Conservation (phyloP, 1,284 basidiomycete genomes). For the Chalciporus sp. region DNA sequence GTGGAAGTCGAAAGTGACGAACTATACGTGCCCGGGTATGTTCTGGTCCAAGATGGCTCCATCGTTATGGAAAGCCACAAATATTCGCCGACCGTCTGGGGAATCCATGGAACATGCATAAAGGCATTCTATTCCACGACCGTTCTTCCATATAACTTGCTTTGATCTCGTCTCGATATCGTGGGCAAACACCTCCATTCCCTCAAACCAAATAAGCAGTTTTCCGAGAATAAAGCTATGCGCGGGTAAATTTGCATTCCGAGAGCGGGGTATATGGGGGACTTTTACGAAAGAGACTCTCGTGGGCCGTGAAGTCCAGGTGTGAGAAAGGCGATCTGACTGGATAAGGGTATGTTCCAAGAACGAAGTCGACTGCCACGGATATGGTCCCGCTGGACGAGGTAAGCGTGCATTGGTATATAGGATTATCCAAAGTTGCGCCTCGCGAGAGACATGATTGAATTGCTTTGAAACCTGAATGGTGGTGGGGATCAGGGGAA, state of each 20-base stretch:
- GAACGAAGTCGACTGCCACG: constrained; percentile 23
- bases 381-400: constrained; percentile 28
- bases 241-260: constrained; percentile 13
- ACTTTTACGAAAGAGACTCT: constrained; percentile 14
- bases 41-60: too few relatives aligned
- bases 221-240: constrained; percentile 28
- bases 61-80: constrained; percentile 23
- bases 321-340: constrained; percentile 23
- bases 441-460: constrained; percentile 16
- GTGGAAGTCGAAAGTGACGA: background rate
- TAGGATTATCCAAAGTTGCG: constrained; percentile 18
- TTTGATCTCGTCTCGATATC: constrained; percentile 23
- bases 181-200: constrained; percentile 21
- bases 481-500: background rate
- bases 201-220: constrained; percentile 27
- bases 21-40: constrained; percentile 17
- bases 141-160: constrained; percentile 22
- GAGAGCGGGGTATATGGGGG: constrained; percentile 21
- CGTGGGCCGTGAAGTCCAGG: constrained; percentile 25
- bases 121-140: constrained; percentile 21
- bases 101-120: constrained; percentile 20
- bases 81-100: constrained; percentile 19
- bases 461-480: constrained; percentile 27
- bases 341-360: constrained; percentile 21
- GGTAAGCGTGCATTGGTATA: constrained; percentile 22